Percentiles rank a stretch among this genome's conserved stretches.
phyloP scores from a whole-genome alignment of 176 grass and related monocot species.

The Canna indica region DNA sequence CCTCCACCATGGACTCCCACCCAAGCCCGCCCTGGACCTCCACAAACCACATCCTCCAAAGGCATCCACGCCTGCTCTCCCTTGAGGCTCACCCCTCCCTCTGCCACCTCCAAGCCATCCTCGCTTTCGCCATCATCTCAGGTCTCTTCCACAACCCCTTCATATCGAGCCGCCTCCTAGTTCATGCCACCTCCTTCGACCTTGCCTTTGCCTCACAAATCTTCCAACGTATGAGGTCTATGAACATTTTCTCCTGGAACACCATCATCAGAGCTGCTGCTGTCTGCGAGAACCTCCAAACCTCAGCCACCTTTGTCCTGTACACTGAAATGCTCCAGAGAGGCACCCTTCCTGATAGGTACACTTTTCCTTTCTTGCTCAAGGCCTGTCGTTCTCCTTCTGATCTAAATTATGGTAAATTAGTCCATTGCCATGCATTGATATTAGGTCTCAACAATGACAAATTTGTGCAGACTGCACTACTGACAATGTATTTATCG shows the following conservation, averaged over 20 bases:
- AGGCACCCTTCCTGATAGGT: conserved; percentile 27
- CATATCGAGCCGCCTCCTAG: conserved; percentile 34
- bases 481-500: conserved; percentile 13
- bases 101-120: conserved; percentile 19
- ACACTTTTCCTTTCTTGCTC: conserved; percentile 66
- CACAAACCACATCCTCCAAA: conserved; percentile 35
- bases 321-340: conserved; percentile 43
- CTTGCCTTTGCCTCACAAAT: conserved; percentile 24
- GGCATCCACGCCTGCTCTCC: conserved; percentile 28
- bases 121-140: conserved; percentile 48
- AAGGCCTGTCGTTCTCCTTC: conserved; percentile 23
- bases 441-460: not conserved
- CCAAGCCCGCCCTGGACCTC: conserved; percentile 30
- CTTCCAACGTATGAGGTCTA: not conserved
- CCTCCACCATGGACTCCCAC: not conserved
- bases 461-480: conserved; percentile 4
- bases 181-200: conserved; percentile 10
- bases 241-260: conserved; percentile 43
- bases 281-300: not conserved
- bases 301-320: conserved; percentile 24
- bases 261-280: conserved; percentile 41
- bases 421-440: conserved; percentile 22
- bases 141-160: conserved; percentile 46
- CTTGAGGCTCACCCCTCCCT: conserved; percentile 24
- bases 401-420: conserved; percentile 13